Percentiles rank a stretch among this genome's conserved stretches.
Conservation (phyloP, 208 protist genomes). For the Trypanosoma cruzi region DNA sequence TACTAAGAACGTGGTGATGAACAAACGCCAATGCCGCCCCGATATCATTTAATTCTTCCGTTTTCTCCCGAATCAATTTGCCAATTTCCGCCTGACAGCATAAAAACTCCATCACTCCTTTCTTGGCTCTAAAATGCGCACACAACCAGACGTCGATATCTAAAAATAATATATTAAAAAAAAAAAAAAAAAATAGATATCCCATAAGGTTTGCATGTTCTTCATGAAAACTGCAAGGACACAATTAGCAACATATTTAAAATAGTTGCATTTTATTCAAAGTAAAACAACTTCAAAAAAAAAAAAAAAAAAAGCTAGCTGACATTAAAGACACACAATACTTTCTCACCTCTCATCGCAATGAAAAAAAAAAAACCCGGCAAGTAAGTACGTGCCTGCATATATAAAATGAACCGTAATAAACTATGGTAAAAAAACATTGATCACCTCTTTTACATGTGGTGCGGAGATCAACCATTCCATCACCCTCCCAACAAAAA, state of each 20-base stretch:
- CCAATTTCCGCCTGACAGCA: constrained; percentile 32
- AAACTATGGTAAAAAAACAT: constrained; percentile 5
- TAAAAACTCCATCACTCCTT: constrained; percentile 2
- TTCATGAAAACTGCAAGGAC: not conserved
- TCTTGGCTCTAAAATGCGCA: not conserved
- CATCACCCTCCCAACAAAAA: constrained; percentile 24
- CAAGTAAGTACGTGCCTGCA: not conserved
- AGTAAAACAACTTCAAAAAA: not conserved
- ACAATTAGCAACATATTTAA: no score
- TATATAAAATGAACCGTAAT: not conserved
- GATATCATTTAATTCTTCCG: constrained; percentile 29
- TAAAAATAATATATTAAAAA: constrained; percentile 16
- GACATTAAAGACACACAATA: no score
- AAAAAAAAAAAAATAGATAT: constrained; percentile 7
- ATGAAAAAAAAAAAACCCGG: constrained; percentile 1
- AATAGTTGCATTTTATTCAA: no score
- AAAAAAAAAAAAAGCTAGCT: constrained; percentile 6
- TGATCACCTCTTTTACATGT: constrained; percentile 20
- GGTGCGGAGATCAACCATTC: constrained; percentile 16
- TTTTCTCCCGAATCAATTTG: constrained; percentile 41
- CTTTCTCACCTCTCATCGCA: no score
- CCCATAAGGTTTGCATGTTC: not conserved
- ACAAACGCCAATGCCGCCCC: constrained; percentile 32
- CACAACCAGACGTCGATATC: constrained; percentile 17
- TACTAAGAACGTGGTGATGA: constrained; percentile 21